Evolutionary conservation across 192 early-diverging fungal species (phyloP), one percentile per base, ranked within the genome.

Genomic region (Lunasporangiospora selenospora): DNA sequence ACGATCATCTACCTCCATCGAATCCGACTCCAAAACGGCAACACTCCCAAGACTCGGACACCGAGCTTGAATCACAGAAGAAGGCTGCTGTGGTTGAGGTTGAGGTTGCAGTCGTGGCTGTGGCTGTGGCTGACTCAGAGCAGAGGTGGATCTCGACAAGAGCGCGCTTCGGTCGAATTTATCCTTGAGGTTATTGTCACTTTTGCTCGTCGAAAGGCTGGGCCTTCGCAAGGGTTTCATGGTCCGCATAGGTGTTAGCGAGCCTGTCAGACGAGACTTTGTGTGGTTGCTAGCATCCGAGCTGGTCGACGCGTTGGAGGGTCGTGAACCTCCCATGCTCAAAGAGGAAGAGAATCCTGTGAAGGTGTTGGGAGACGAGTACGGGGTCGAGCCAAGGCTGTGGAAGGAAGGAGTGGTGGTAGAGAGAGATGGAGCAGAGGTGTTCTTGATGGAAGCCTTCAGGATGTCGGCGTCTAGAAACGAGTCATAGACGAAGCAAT

Each of bases 401-500:
- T 29, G 43, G 18, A 40, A 18, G 50, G 11, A 31, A 50, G 26
- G 43, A 55, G 44, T 16, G 55, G 32, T 18, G 15, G 52, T 23
- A 8, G 65, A 21, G 6, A 59, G 34, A 12, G 56, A 19, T 18
- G 69, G 55, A 6, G 47, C 37, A 33, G 69, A 63, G 6, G 54
- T 73, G 9, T 59, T 48, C 55, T 63, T 73, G 42, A 63, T 62
- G 6, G 69, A 63, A 13, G 69, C 60, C 23, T 62, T 62, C 36
- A 73, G 21, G 16, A 73, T 63, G 29, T 73, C 69, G 6, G 69
- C 69, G 36, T 73, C 69, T 73, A 52, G n/a, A n/a, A n/a, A n/a
- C n/a, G n/a, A n/a, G n/a, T n/a, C n/a, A n/a, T n/a, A n/a, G n/a
- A n/a, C n/a, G n/a, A n/a, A n/a, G n/a, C n/a, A n/a, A n/a, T n/a